Evolutionary conservation across 225 moss, liverwort and hornwort species (phyloP).

Genomic region (Pseudoscleropodium purum): DNA sequence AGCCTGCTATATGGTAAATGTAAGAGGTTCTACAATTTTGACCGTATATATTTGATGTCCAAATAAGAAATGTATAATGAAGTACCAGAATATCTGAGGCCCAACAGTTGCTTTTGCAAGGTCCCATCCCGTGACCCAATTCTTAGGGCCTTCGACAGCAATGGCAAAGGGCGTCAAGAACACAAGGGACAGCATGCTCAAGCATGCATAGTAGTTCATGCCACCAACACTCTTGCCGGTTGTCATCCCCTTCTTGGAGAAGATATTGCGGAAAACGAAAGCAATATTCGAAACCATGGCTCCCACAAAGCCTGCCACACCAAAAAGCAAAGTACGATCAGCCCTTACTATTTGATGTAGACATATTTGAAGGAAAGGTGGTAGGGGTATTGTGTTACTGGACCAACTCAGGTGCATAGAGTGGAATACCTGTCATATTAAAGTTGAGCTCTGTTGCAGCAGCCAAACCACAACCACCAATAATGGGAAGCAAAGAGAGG

Average conservation of each 20-base stretch:
- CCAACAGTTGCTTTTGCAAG: constrained; percentile 56
- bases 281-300: constrained; percentile 96
- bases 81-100: constrained; percentile 66
- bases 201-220: constrained; percentile 93
- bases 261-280: constrained; percentile 93
- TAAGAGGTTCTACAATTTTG: background rate
- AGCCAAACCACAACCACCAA: constrained; percentile 87
- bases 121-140: constrained; percentile 73
- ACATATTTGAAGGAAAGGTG: background rate
- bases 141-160: constrained; percentile 70
- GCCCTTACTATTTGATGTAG: background rate
- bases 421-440: constrained; percentile 58
- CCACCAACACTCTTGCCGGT: constrained; percentile 79
- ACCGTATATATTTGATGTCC: background rate
- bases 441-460: constrained; percentile 97
- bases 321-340: background rate
- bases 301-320: constrained; percentile 78
- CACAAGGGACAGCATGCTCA: constrained; percentile 72
- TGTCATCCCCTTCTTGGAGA: constrained; percentile 93
- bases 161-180: constrained; percentile 87
- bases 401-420: background rate
- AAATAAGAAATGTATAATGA: background rate
- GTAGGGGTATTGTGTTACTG: background rate
- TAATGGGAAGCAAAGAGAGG: constrained; percentile 75
- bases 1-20: background rate